Conservation (phyloP, 345 rosid species). For the Clausena lansium region DNA sequence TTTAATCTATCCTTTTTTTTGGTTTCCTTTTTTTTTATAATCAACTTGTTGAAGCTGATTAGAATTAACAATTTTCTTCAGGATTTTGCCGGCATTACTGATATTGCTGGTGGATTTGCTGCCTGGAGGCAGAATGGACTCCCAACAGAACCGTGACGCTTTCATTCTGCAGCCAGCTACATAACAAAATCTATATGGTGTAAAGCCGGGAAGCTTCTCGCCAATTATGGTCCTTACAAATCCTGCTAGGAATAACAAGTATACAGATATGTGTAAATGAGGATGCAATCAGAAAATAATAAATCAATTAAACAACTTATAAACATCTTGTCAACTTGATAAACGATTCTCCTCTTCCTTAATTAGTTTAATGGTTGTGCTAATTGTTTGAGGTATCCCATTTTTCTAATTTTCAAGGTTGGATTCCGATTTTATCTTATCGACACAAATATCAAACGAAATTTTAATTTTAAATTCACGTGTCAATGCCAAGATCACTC, state of each 20-base stretch:
- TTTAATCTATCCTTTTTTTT: background rate
- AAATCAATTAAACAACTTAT: background rate
- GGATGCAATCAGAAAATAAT: background rate
- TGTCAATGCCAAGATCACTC: no score
- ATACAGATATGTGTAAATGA: background rate
- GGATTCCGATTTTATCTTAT: background rate
- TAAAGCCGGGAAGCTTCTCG: background rate
- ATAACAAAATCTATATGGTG: background rate
- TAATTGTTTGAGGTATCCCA: background rate
- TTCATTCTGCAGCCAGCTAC: background rate
- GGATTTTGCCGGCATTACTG: conserved; percentile 65
- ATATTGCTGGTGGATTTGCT: conserved; percentile 75
- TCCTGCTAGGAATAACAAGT: background rate
- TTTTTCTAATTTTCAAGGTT: background rate
- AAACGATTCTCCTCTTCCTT: background rate
- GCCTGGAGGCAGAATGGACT: conserved; percentile 76
- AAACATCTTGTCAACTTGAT: background rate
- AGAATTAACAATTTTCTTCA: conserved; percentile 26
- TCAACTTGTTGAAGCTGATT: no score
- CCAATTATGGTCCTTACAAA: background rate
- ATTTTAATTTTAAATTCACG: no score
- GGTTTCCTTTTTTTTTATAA: background rate
- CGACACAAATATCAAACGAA: no score
- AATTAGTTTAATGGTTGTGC: background rate
- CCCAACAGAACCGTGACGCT: conserved; percentile 50